Evolutionary conservation across 2,329 filamentous ascomycete genomes (phyloP).

Genomic region (Colletotrichum plurivorum): DNA sequence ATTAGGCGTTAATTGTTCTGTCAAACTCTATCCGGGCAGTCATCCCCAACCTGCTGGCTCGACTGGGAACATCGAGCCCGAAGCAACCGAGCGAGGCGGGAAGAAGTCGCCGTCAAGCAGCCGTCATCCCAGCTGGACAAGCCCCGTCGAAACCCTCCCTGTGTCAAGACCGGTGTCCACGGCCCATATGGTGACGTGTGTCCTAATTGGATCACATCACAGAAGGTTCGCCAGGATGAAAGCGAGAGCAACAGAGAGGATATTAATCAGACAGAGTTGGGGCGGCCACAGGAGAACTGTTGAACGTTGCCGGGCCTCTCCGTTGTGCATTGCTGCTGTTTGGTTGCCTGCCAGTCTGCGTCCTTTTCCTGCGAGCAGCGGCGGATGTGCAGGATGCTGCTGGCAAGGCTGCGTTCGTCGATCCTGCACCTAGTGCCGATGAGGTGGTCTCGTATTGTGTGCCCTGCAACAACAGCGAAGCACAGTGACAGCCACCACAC

Average conservation of each 20-base stretch:
- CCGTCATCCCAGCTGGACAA: slow-evolving; percentile 17
- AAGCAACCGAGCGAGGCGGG: slow-evolving; percentile 3
- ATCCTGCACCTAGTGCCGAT: not conserved
- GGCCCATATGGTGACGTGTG: slow-evolving; percentile 30
- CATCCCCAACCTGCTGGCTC: not conserved
- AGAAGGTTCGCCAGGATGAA: slow-evolving; percentile 31
- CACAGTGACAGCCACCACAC: too few species aligned
- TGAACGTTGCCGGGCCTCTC: slow-evolving; percentile 4
- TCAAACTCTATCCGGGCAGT: slow-evolving; percentile 27
- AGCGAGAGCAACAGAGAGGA: slow-evolving; percentile 15
- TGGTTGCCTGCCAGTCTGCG: too few species aligned
- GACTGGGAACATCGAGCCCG: slow-evolving; percentile 8
- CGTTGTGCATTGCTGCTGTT: slow-evolving; percentile 1
- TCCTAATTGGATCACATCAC: slow-evolving; percentile 19
- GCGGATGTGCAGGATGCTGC: not conserved
- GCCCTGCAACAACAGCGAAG: not conserved
- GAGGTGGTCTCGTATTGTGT: slow-evolving; percentile 8
- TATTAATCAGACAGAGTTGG: slow-evolving; percentile 21
- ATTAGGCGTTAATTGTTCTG: slow-evolving; percentile 3
- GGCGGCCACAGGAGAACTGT: not conserved
- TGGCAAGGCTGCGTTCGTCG: slow-evolving; percentile 33
- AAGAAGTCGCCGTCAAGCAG: slow-evolving; percentile 11
- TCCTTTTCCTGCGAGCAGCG: too few species aligned
- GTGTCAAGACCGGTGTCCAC: slow-evolving; percentile 29
- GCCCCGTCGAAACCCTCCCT: slow-evolving; percentile 35